Conservation (phyloP, 2,329 filamentous ascomycete species). For the Alternaria triticina region DNA sequence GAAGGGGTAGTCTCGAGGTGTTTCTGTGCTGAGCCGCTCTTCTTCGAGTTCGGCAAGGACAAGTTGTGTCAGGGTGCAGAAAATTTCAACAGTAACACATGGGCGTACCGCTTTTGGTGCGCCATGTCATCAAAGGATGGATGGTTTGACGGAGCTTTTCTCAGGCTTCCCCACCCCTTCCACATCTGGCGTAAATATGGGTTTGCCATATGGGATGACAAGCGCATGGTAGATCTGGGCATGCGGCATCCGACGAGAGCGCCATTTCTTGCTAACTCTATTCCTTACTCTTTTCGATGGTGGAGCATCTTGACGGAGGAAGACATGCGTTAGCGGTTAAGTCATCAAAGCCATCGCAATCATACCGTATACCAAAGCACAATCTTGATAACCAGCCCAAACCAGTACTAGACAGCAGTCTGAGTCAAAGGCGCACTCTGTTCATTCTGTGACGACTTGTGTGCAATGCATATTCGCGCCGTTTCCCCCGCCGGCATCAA, state of each 20-base stretch:
- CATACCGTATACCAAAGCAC: too few species aligned
- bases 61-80: slow-evolving; percentile 5
- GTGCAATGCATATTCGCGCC: neutral
- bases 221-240: slow-evolving; percentile 13
- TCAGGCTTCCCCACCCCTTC: slow-evolving; percentile 3
- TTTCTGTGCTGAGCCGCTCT: neutral
- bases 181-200: slow-evolving; percentile 11
- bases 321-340: neutral
- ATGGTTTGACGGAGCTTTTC: slow-evolving; percentile 3
- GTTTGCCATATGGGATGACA: slow-evolving; percentile 17
- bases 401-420: too few species aligned
- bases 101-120: neutral
- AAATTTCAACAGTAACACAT: slow-evolving; percentile 4
- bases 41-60: slow-evolving; percentile 7
- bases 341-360: neutral
- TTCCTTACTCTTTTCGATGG: slow-evolving; percentile 1
- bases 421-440: too few species aligned
- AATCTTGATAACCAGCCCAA: too few species aligned
- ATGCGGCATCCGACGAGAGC: slow-evolving; percentile 1
- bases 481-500: neutral
- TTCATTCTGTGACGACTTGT: too few species aligned
- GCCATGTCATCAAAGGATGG: neutral
- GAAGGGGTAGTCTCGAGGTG: neutral
- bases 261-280: neutral
- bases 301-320: neutral